phyloP scores from a whole-genome alignment of 75 land plant genomes.

The Azolla pinnata region DNA sequence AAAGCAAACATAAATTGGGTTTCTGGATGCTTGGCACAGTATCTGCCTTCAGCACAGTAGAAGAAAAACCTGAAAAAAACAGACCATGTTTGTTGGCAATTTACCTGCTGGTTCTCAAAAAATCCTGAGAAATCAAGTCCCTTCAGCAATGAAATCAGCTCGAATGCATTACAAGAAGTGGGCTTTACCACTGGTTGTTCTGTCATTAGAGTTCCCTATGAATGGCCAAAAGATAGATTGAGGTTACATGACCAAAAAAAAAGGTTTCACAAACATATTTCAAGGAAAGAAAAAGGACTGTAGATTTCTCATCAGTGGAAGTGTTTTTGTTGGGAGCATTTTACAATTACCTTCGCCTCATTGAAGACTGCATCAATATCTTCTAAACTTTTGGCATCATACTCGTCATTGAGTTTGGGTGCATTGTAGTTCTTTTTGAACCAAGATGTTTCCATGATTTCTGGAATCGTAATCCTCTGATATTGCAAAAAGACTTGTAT shows the following conservation, averaged over 20 bases:
- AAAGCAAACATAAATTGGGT: too few relatives aligned
- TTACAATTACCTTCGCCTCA: constrained; percentile 79
- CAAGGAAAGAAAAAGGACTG: too few relatives aligned
- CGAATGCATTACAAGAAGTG: constrained; percentile 49
- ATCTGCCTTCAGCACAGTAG: too few relatives aligned
- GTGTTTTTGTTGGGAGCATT: too few relatives aligned
- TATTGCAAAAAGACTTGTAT: too few relatives aligned
- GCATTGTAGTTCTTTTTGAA: constrained; percentile 73
- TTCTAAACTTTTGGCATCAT: constrained; percentile 58
- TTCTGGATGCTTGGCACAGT: too few relatives aligned
- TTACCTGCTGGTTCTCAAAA: constrained; percentile 36
- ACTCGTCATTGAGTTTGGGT: constrained; percentile 42
- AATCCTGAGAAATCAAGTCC: constrained; percentile 63
- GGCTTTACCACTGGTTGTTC: constrained; percentile 33
- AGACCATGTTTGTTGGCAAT: too few relatives aligned
- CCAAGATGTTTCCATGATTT: constrained; percentile 77
- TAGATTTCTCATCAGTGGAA: too few relatives aligned
- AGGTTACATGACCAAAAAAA: too few relatives aligned
- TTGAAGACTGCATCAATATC: constrained; percentile 84
- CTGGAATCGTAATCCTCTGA: constrained; percentile 72
- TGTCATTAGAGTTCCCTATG: constrained; percentile 9
- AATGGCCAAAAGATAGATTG: too few relatives aligned
- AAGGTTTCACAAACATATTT: too few relatives aligned
- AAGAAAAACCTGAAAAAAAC: too few relatives aligned
- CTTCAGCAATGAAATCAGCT: constrained; percentile 52